Conservation (phyloP, 352 stramenopile genomes). For the Pythium inflatum region DNA sequence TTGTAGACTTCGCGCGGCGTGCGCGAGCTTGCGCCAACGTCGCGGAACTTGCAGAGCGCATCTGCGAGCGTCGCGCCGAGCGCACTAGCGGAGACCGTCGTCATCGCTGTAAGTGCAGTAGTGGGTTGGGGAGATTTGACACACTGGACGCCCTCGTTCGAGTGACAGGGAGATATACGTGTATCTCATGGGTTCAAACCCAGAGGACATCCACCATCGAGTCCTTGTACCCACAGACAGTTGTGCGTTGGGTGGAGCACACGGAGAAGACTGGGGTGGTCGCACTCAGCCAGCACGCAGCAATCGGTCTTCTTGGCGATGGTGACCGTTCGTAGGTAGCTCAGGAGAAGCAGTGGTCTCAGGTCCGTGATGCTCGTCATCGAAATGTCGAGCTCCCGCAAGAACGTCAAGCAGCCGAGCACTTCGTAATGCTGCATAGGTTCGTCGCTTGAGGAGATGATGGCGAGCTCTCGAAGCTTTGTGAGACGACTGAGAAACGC, state of each 20-base stretch:
- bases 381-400: no score
- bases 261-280: neutral
- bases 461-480: no score
- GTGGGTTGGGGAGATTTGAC: no score
- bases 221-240: no score
- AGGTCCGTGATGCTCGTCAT: neutral
- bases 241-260: neutral
- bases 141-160: no score
- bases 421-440: neutral
- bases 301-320: neutral
- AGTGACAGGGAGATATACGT: neutral
- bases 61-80: neutral
- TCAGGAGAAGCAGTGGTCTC: neutral
- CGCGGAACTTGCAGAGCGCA: neutral
- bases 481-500: no score
- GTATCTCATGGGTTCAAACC: neutral
- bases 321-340: neutral
- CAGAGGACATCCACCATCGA: no score
- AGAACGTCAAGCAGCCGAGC: no score
- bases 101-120: neutral
- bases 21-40: neutral
- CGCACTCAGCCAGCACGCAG: neutral
- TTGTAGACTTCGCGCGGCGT: slow-evolving; percentile 6
- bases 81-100: neutral
- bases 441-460: no score